Evolutionary conservation across 1,284 basidiomycete species (phyloP).

Genomic region (Gastroboletus turbinatus): DNA sequence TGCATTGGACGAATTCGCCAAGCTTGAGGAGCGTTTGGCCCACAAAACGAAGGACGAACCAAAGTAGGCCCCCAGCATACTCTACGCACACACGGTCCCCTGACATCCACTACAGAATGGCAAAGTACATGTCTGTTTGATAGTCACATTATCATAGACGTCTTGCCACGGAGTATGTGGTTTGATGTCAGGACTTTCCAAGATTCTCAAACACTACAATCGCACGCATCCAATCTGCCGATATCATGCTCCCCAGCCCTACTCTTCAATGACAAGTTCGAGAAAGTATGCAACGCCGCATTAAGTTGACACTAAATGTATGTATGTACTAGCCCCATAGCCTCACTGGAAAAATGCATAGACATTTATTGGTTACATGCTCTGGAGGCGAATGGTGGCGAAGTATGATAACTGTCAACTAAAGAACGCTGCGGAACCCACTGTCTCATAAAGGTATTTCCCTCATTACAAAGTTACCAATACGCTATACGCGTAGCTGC

Average conservation of each 20-base stretch:
- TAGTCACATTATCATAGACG: background rate
- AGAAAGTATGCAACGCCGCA: constrained; percentile 33
- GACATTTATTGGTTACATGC: background rate
- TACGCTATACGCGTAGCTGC: background rate
- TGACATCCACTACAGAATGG: constrained; percentile 51
- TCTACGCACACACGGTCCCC: background rate
- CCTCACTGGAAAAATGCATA: background rate
- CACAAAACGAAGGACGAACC: constrained; percentile 34
- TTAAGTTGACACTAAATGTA: constrained; percentile 30
- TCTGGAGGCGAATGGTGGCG: background rate
- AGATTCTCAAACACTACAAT: background rate
- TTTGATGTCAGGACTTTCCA: background rate
- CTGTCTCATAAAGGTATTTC: background rate
- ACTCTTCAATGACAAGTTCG: constrained; percentile 33
- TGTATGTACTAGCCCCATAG: constrained; percentile 2
- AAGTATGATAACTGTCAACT: background rate
- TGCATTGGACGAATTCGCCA: constrained; percentile 87
- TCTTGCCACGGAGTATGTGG: background rate
- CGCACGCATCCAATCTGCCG: background rate
- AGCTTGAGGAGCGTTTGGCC: constrained; percentile 80
- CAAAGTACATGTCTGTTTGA: constrained; percentile 70
- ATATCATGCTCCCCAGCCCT: background rate
- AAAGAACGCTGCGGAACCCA: background rate
- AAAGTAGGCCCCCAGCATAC: constrained; percentile 33
- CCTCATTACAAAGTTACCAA: background rate